A percentile compares a stretch with the other conserved stretches of the same genome.
phyloP scores from a whole-genome alignment of 2,329 filamentous ascomycete species.

The Davidsoniella virescens region DNA sequence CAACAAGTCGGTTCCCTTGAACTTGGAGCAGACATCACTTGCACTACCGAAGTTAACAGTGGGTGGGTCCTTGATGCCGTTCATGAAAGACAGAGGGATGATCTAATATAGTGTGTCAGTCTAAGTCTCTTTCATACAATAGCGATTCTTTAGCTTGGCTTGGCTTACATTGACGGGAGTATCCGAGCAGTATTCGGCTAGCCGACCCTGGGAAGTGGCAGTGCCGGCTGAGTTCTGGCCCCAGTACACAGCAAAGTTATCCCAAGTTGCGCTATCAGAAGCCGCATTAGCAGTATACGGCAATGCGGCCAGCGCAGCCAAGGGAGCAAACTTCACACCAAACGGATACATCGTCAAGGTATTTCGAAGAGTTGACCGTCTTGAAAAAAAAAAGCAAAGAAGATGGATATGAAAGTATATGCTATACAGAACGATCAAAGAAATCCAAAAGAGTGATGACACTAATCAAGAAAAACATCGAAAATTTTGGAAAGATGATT shows the following conservation, averaged over 20 bases:
- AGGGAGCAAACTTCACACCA: no score
- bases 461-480: no score
- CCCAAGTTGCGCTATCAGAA: conserved; percentile 25
- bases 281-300: conserved; percentile 14
- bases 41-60: conserved; percentile 49
- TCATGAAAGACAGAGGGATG: conserved; percentile 48
- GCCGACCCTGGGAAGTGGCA: conserved; percentile 32
- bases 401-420: no score
- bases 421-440: no score
- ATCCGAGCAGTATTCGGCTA: conserved; percentile 42
- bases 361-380: no score
- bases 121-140: neutral
- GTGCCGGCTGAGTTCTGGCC: conserved; percentile 28
- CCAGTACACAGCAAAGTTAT: conserved; percentile 52
- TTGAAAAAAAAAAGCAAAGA: no score
- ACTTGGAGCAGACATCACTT: conserved; percentile 42
- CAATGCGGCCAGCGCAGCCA: no score
- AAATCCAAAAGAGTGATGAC: no score
- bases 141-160: conserved; percentile 13
- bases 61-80: conserved; percentile 35
- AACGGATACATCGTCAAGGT: no score
- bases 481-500: no score
- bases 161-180: conserved; percentile 29
- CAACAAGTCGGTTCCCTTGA: conserved; percentile 39
- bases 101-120: conserved; percentile 12